These are phyloP conservation scores for Mucor circinelloides DNA, from an alignment of 371 early-diverging fungal genomes.

Conservation along the genomic window DNA sequence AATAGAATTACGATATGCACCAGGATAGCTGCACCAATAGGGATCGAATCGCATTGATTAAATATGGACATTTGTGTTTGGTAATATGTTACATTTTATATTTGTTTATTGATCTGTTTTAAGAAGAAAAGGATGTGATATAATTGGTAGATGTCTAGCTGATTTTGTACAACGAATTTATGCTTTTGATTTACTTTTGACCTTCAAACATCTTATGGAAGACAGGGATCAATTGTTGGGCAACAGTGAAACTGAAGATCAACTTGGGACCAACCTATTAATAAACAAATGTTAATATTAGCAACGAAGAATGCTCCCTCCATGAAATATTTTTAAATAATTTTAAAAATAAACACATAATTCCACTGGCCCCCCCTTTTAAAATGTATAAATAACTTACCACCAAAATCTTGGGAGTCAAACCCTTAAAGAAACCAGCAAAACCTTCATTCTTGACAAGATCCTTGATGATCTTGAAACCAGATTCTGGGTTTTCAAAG, in stretches of 20 bases:
- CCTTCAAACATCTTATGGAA: conserved; percentile 56
- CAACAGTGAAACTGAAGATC: conserved; percentile 96
- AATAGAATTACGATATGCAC: conserved; percentile 3
- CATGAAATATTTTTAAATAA: background rate
- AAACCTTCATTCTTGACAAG: conserved; percentile 93
- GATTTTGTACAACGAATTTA: conserved; percentile 3
- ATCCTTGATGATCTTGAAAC: conserved; percentile 81
- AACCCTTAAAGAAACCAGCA: conserved; percentile 96
- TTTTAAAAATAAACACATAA: background rate
- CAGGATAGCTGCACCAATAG: background rate
- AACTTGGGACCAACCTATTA: conserved; percentile 92
- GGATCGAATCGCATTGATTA: background rate
- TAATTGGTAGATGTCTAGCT: conserved; percentile 8
- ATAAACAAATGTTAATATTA: conserved; percentile 14
- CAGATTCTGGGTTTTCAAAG: conserved; percentile 87
- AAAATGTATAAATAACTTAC: conserved; percentile 35
- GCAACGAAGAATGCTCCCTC: background rate
- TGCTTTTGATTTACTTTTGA: conserved; percentile 17
- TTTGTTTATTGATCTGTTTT: conserved; percentile 3
- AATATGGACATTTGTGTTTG: background rate
- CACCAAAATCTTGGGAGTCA: conserved; percentile 94
- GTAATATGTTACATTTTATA: conserved; percentile 1
- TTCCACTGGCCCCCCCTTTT: background rate
- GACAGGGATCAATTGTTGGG: conserved; percentile 91
- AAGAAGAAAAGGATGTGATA: background rate